These are phyloP conservation scores for Pneumocystis carinii DNA, from an alignment of 1,139 yeast species.

Conservation along the genomic window DNA sequence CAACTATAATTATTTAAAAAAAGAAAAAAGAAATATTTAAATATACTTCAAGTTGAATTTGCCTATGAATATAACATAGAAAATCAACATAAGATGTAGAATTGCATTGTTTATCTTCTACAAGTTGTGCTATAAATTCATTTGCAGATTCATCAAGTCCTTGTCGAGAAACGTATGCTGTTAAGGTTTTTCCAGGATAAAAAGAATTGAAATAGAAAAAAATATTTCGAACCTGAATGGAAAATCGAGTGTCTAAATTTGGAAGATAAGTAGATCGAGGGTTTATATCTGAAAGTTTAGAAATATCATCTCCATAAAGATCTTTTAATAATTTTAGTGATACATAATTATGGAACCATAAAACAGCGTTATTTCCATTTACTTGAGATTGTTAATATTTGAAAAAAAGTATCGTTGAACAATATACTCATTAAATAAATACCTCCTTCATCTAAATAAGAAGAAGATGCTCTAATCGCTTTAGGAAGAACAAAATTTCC, in stretches of 20 bases:
- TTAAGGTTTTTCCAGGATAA: conserved; percentile 24
- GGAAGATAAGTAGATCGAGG: conserved; percentile 51
- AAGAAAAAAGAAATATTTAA: not conserved
- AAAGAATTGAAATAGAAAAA: conserved; percentile 36
- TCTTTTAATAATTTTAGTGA: conserved; percentile 56
- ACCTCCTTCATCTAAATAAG: conserved; percentile 48
- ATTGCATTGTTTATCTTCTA: conserved; percentile 59
- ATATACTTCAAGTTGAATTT: conserved; percentile 17
- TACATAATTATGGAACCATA: conserved; percentile 63
- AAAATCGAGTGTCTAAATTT: conserved; percentile 50
- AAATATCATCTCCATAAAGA: conserved; percentile 47
- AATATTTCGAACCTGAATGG: conserved; percentile 51
- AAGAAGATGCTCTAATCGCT: conserved; percentile 33
- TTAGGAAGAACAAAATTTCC: conserved; percentile 40
- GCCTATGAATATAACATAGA: conserved; percentile 44
- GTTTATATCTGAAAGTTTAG: conserved; percentile 35
- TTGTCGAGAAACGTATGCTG: conserved; percentile 49
- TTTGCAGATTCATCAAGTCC: conserved; percentile 48
- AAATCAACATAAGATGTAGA: conserved; percentile 44
- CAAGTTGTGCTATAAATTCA: conserved; percentile 44
- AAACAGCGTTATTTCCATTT: conserved; percentile 45
- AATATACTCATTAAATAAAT: conserved; percentile 40
- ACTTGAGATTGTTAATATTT: conserved; percentile 23
- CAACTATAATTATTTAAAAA: not conserved
- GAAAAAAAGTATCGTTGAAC: not conserved